Percentiles rank a stretch among this genome's conserved stretches.
Evolutionary conservation across 2,329 filamentous ascomycete genomes (phyloP).

Genomic region (Elsinoe perseae): DNA sequence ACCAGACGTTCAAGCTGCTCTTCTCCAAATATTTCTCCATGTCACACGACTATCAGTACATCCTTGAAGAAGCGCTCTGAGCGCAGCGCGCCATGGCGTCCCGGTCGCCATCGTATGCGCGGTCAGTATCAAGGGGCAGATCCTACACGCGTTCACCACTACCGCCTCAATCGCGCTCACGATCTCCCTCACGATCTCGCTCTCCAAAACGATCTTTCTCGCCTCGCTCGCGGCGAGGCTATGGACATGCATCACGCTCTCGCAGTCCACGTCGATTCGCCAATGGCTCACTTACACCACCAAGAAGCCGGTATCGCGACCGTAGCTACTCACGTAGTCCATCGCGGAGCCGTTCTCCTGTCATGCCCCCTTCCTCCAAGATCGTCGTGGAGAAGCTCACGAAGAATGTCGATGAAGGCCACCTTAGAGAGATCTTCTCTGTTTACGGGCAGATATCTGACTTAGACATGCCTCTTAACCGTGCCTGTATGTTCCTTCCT

Average conservation of each 20-base stretch:
- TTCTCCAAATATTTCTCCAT: background rate
- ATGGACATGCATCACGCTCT: constrained; percentile 20
- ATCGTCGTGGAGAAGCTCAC: constrained; percentile 94
- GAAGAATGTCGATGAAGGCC: constrained; percentile 84
- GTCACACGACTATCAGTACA: background rate
- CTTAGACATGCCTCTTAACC: constrained; percentile 83
- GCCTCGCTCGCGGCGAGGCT: constrained; percentile 25
- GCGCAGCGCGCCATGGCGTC: constrained; percentile 6
- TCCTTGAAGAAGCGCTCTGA: background rate
- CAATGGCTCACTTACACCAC: constrained; percentile 7
- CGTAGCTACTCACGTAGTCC: constrained; percentile 18
- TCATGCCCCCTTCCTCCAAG: constrained; percentile 28
- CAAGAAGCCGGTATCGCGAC: background rate
- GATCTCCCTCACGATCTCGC: constrained; percentile 31
- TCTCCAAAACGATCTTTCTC: constrained; percentile 21
- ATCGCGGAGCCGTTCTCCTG: constrained; percentile 20
- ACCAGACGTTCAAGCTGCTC: background rate
- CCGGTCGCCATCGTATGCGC: constrained; percentile 15
- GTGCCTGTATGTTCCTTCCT: constrained; percentile 51
- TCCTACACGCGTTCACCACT: constrained; percentile 27
- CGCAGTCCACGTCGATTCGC: constrained; percentile 18
- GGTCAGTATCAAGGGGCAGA: constrained; percentile 34
- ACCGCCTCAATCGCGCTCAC: constrained; percentile 25
- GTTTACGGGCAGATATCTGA: constrained; percentile 79
- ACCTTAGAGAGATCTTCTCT: constrained; percentile 87